Base-by-base conservation (phyloP, 1,284 basidiomycete genomes). In the Bjerkandera adusta region DNA sequence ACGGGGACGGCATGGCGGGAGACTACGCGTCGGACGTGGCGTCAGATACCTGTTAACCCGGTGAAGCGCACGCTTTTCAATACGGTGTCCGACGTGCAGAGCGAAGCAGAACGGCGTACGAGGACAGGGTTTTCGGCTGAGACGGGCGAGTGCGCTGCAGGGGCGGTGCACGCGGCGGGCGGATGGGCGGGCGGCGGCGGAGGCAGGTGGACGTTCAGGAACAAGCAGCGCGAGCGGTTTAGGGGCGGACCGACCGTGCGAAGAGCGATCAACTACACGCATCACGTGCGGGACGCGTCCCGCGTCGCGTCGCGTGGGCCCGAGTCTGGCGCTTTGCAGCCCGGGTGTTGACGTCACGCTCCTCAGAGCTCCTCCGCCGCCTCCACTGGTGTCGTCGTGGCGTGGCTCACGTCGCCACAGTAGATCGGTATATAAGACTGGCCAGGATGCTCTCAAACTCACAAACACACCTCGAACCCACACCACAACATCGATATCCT, bases 161-260 rank as follows among this genome's bases (percentile, higher is more conserved):
- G 10, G 43, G 13, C 34, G n/a, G n/a, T n/a, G n/a, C n/a, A n/a
- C n/a, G n/a, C n/a, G n/a, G n/a, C 22, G 4, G 21, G n/a, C 26
- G n/a, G 29, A 20, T n/a, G 25, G 13, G 25, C 12, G 13, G 43
- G 7, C n/a, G 7, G 43, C 16, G 13, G 24, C 25, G 29, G 24
- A 36, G n/a, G 27, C n/a, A 38, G 44, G 39, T 46, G 44, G 36
- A 37, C 21, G 44, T 46, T 30, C 16, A 21, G 36, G 42, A 20
- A 26, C 18, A 36, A 45, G 35, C 21, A 24, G 33, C 33, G 32
- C 20, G 29, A 36, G 24, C 11, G 11, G 29, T 3, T 42, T 42
- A 32, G 34, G 34, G 43, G 33, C 18, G 11, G 34, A 38, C 10
- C 27, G 44, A 46, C 45, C 45, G 45, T 47, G 45, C 37, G 45